These are phyloP conservation scores for Yamadazyma scolyti DNA, from an alignment of 805 yeast species.

Conservation along the genomic window DNA sequence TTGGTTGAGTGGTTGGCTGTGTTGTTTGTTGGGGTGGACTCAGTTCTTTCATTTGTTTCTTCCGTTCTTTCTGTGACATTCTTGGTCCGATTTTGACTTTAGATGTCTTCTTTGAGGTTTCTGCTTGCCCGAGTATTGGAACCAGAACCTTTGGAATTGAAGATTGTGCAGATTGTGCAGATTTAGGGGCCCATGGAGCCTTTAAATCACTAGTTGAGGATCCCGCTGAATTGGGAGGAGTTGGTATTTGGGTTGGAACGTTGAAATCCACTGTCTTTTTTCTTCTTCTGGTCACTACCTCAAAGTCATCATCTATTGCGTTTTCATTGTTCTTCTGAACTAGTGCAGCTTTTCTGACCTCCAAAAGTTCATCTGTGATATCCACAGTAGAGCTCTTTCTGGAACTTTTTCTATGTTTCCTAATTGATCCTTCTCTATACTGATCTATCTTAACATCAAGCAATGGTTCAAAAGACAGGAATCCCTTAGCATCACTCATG, in stretches of 20 bases:
- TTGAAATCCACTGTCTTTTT: constrained; percentile 5
- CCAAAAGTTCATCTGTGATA: constrained; percentile 14
- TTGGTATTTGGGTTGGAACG: background rate
- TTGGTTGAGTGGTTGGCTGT: no score
- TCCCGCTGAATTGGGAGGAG: background rate
- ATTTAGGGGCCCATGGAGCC: constrained; percentile 24
- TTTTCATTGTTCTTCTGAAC: constrained; percentile 13
- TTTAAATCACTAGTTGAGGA: background rate
- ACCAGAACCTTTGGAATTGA: background rate
- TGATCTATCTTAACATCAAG: constrained; percentile 26
- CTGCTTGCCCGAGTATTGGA: background rate
- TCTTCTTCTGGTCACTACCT: constrained; percentile 20
- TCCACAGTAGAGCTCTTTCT: constrained; percentile 20
- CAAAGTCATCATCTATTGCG: constrained; percentile 20
- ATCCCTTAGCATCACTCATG: constrained; percentile 33
- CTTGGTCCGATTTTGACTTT: constrained; percentile 34
- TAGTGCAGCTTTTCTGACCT: constrained; percentile 20
- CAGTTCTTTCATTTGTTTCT: no score
- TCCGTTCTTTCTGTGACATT: constrained; percentile 60
- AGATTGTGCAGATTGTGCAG: constrained; percentile 10
- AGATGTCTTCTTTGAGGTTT: constrained; percentile 9
- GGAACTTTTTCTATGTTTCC: constrained; percentile 16
- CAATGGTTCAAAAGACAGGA: constrained; percentile 29
- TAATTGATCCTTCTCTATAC: constrained; percentile 12
- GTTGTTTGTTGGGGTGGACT: no score